Evolutionary conservation across 805 yeast genomes (phyloP), one percentile per base, ranked within the genome.

Genomic region (Wickerhamiella sergipiensis): DNA sequence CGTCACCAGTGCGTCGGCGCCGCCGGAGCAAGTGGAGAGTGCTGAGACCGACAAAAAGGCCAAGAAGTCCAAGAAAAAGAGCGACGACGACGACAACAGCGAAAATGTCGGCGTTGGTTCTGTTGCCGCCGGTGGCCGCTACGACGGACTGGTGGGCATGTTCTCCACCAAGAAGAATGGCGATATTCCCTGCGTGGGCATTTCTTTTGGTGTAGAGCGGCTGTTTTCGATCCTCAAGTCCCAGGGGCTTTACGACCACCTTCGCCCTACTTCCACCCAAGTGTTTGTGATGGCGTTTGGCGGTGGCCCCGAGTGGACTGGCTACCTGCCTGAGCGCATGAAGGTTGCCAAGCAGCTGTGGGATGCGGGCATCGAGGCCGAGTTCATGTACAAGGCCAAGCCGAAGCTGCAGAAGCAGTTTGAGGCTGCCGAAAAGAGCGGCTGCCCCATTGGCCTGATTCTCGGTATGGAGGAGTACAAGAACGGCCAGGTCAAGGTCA

Each of bases 81-180:
- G 62, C 42, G 85, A 76, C 17, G 90, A 78, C 49, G 96, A 87
- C 58, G 97, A 92, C 67, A 96, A 95, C 52, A 85, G 95, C 49
- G 97, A 86, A 57, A 87, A 85, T 60, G 97, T 92, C 50, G 98
- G 98, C 60, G 95, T 90, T 43, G 98, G 98, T 36, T 92, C 98
- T 6, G 88, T 92, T 62, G 95, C 96, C 48, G 98, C 95, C 47
- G 98, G 98, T 71, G 98, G 98, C 57, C 85, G 98, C 68, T 92
- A 92, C 68, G 98, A 92, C 68, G 83, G 84, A 61, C 77, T 92
- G 54, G 97, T 92, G 39, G 96, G 96, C 59, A 92, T 92, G 98
- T 92, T 92, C 66, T 77, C 87, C 49, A 81, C 81, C 58, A 88
- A 92, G 59, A 83, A 83, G 66, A 73, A 76, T 47, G 71, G 70